Conservation (phyloP, 495 filamentous ascomycete species). For the Talaromyces ruber region DNA sequence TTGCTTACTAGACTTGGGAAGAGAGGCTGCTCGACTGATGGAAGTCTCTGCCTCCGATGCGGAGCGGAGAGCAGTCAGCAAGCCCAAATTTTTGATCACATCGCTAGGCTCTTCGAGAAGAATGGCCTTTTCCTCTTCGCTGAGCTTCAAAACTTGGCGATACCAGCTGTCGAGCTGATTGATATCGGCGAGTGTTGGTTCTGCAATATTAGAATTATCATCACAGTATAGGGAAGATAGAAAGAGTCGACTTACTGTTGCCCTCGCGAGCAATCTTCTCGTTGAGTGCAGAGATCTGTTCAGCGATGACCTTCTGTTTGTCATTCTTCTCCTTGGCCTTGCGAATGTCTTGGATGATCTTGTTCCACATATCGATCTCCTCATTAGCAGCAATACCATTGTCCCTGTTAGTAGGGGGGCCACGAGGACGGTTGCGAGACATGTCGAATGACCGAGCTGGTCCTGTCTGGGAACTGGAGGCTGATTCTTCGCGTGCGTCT, state of each 20-base stretch:
- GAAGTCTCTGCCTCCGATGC: conserved; percentile 51
- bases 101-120: conserved; percentile 49
- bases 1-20: conserved; percentile 51
- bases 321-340: conserved; percentile 55
- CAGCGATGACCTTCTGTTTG: conserved; percentile 37
- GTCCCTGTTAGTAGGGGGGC: conserved; percentile 29
- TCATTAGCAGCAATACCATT: conserved; percentile 48
- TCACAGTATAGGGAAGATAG: neutral
- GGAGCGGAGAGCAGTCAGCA: conserved; percentile 51
- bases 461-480: neutral
- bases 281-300: conserved; percentile 47
- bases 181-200: conserved; percentile 30
- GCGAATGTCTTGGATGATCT: conserved; percentile 48
- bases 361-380: conserved; percentile 56
- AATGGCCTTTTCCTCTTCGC: conserved; percentile 52
- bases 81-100: conserved; percentile 49
- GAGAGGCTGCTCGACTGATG: conserved; percentile 31
- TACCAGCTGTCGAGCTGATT: conserved; percentile 48
- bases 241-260: conserved; percentile 28
- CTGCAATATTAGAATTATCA: conserved; percentile 13
- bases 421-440: conserved; percentile 39
- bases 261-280: conserved; percentile 36
- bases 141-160: conserved; percentile 54
- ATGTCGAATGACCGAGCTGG: conserved; percentile 12
- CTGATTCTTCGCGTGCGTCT: neutral